Evolutionary conservation across 257 asterid genomes (phyloP), one percentile per base, ranked within the genome.

Genomic region (Solanum tarapatanum): DNA sequence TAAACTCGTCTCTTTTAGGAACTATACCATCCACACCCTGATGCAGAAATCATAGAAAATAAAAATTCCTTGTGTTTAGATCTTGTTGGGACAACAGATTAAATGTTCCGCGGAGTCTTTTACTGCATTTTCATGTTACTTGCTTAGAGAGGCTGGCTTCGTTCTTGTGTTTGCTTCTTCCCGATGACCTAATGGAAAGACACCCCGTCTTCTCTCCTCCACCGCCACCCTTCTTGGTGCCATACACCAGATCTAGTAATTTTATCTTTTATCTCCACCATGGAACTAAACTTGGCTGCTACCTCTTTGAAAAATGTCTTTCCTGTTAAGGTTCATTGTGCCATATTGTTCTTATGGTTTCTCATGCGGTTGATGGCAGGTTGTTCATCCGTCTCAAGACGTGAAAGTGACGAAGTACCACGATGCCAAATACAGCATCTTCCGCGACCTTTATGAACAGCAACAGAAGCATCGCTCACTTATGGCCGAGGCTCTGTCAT

Each of bases 371-470:
- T 84, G 43, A 82, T 82, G 68, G 58, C 91, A 96, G 99, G 96
- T 95, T 89, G 92, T 97, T 23, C 89, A 93, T 91, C 98, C 99
- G 26, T 96, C 98, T 2, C 89, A 90, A 41, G 98, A 97, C 86
- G 86, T 93, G 11, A 92, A 94, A 90, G 91, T 97, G 86, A 93
- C 86, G 91, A 95, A 92, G 91, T 97, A 93, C 90, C 99, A 97
- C 73, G 95, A 94, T 85, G 97, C 99, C 17, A 97, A 97, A 87
- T 97, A 94, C 77, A 92, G 90, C 16, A 92, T 97, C 66, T 96
- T 96, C 88, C 94, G 94, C 1, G 91, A 93, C 92, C 99, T 97
- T 73, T 96, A 97, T 75, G 92, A 92, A 92, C 98, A 94, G 90
- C 99, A 95, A 89, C 77, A 94, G 85, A 88, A 93, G 48, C 95